Percentiles rank a stretch among this genome's conserved stretches.
Conservation (phyloP, 305 asterid species). For the Euphrasia arctica region DNA sequence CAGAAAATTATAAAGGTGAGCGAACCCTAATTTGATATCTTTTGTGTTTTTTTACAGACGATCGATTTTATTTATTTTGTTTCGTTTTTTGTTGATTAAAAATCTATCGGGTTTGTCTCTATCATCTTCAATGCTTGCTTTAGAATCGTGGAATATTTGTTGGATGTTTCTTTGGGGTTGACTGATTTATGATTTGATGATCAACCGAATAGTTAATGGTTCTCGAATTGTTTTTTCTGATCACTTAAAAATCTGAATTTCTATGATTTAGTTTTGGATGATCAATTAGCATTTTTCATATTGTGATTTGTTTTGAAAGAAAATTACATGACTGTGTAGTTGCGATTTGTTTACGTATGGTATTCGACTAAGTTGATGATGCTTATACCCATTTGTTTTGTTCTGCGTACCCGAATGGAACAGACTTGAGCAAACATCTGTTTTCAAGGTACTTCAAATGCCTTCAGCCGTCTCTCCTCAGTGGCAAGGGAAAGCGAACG, state of each 20-base stretch:
- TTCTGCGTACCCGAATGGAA: slow-evolving; percentile 16
- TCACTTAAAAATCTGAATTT: slow-evolving; percentile 6
- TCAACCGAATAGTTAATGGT: slow-evolving; percentile 4
- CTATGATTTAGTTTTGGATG: neutral
- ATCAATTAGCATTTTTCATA: neutral
- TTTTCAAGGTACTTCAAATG: slow-evolving; percentile 40
- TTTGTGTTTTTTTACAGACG: slow-evolving; percentile 7
- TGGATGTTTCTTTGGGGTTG: slow-evolving; percentile 4
- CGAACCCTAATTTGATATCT: slow-evolving; percentile 11
- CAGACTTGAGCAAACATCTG: slow-evolving; percentile 20
- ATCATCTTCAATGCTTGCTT: neutral
- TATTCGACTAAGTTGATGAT: slow-evolving; percentile 2
- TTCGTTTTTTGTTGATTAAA: neutral
- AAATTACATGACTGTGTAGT: neutral
- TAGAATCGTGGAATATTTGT: neutral
- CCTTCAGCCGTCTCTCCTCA: slow-evolving; percentile 57
- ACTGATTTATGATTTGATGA: slow-evolving; percentile 17
- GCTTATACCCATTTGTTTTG: neutral
- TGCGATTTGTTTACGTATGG: slow-evolving; percentile 4
- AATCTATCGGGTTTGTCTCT: neutral
- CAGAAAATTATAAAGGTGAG: slow-evolving; percentile 20
- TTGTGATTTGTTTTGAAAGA: neutral
- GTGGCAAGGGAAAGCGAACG: slow-evolving; percentile 85
- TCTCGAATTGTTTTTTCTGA: neutral
- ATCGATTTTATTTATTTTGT: slow-evolving; percentile 2